Percentiles rank a stretch among this genome's conserved stretches.
Evolutionary conservation across 2,329 filamentous ascomycete species (phyloP).

Genomic region (Botrytis aclada): DNA sequence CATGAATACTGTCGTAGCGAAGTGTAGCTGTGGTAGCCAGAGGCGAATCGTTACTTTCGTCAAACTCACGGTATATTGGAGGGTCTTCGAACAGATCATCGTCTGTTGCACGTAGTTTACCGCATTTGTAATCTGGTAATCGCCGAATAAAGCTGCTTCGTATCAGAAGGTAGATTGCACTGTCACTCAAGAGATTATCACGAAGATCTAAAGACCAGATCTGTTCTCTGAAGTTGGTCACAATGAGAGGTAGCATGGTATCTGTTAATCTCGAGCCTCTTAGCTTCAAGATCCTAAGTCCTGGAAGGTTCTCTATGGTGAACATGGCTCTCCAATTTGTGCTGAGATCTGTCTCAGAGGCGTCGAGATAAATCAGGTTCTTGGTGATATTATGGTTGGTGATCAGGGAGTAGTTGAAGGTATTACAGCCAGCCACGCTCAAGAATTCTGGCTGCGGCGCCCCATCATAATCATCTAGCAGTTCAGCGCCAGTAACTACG

Average conservation of each 20-base stretch:
- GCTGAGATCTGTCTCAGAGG: slow-evolving; percentile 22
- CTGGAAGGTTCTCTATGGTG: slow-evolving; percentile 37
- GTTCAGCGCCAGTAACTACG: neutral
- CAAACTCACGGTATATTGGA: slow-evolving; percentile 25
- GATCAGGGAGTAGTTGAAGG: slow-evolving; percentile 1
- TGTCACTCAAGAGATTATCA: slow-evolving; percentile 52
- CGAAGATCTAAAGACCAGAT: slow-evolving; percentile 58
- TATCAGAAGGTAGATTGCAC: slow-evolving; percentile 37
- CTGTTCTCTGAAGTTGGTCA: slow-evolving; percentile 40
- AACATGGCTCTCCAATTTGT: slow-evolving; percentile 27
- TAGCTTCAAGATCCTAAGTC: slow-evolving; percentile 52
- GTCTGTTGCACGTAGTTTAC: slow-evolving; percentile 26
- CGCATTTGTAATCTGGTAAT: neutral
- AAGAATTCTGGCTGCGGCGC: slow-evolving; percentile 5
- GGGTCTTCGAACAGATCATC: slow-evolving; percentile 39
- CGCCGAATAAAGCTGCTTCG: slow-evolving; percentile 28
- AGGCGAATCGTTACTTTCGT: neutral
- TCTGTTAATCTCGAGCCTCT: slow-evolving; percentile 48
- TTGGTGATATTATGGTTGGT: neutral
- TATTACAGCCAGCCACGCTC: slow-evolving; percentile 1
- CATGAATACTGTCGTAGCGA: neutral
- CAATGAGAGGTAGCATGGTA: slow-evolving; percentile 36
- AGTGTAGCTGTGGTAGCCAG: neutral
- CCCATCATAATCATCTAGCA: neutral
- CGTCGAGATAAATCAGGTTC: slow-evolving; percentile 28